A percentile compares a stretch with the other conserved stretches of the same genome.
Evolutionary conservation across 176 grass and related monocot genomes (phyloP).

Genomic region (Melocanna baccifera): DNA sequence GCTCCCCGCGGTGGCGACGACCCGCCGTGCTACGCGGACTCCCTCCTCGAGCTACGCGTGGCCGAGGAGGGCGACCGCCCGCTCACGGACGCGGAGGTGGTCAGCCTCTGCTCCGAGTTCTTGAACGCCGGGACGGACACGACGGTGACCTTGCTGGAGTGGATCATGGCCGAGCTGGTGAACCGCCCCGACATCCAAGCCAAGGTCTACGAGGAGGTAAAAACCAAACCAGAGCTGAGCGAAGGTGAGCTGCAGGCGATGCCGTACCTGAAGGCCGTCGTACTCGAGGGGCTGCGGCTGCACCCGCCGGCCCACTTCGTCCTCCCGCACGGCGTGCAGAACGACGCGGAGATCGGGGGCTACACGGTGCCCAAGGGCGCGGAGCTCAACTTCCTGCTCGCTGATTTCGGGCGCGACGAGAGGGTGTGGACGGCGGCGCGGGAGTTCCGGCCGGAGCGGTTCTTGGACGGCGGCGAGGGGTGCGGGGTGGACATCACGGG

Average conservation of each 20-base stretch:
- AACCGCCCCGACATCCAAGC: conserved; percentile 31
- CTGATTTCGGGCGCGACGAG: conserved; percentile 36
- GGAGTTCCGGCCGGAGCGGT: conserved; percentile 76
- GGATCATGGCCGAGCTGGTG: conserved; percentile 75
- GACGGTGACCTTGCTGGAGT: conserved; percentile 49
- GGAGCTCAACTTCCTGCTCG: conserved; percentile 46
- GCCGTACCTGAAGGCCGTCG: conserved; percentile 64
- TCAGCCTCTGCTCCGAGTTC: conserved; percentile 59
- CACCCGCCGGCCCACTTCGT: conserved; percentile 57
- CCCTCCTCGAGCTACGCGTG: conserved; percentile 26
- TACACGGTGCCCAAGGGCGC: conserved; percentile 47
- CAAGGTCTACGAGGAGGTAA: conserved; percentile 44
- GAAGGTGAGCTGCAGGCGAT: conserved; percentile 20
- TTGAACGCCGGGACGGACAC: conserved; percentile 48
- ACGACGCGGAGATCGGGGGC: conserved; percentile 33
- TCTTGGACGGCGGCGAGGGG: conserved; percentile 34
- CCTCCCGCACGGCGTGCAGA: conserved; percentile 45
- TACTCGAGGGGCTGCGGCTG: conserved; percentile 56
- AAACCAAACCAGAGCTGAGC: not conserved
- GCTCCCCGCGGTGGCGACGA: not conserved
- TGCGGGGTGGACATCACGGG: too few species aligned
- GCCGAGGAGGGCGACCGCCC: conserved; percentile 32
- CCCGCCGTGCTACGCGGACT: conserved; percentile 42
- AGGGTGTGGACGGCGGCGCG: conserved; percentile 41
- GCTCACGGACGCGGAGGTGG: conserved; percentile 36